phyloP scores from a whole-genome alignment of 495 filamentous ascomycete species.

The Podospora comata region DNA sequence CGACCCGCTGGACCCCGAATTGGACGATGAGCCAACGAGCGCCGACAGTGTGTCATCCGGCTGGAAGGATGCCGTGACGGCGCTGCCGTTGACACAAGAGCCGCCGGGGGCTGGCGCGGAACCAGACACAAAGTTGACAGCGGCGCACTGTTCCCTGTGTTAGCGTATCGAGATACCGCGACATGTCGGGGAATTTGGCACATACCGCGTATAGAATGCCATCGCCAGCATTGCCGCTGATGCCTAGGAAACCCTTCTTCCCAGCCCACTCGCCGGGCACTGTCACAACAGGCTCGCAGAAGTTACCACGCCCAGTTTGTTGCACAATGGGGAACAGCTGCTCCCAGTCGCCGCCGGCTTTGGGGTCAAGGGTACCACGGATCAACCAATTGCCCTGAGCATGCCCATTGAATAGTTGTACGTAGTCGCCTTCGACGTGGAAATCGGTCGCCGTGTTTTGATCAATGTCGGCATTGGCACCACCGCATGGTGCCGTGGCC shows the following conservation, averaged over 20 bases:
- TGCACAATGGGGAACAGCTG: constrained; percentile 44
- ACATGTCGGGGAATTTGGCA: neutral
- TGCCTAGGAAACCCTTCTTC: constrained; percentile 46
- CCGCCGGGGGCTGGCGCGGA: constrained; percentile 16
- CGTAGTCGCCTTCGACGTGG: constrained; percentile 49
- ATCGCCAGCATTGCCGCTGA: constrained; percentile 44
- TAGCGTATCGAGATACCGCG: constrained; percentile 4
- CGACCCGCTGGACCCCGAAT: constrained; percentile 4
- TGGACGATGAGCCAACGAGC: constrained; percentile 23
- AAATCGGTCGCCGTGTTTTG: constrained; percentile 42
- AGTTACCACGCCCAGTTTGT: constrained; percentile 46
- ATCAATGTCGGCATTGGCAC: constrained; percentile 39
- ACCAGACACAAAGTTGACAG: constrained; percentile 51
- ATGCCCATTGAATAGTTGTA: constrained; percentile 42
- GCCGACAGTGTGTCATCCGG: constrained; percentile 35
- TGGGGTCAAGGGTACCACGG: constrained; percentile 47
- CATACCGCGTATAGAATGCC: constrained; percentile 52
- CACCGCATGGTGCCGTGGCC: constrained; percentile 45
- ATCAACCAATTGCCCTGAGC: constrained; percentile 48
- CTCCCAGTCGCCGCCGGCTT: constrained; percentile 46
- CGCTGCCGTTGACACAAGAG: constrained; percentile 44
- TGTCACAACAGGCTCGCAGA: constrained; percentile 41
- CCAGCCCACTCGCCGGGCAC: constrained; percentile 45
- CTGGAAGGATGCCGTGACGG: constrained; percentile 35
- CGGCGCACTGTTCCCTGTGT: constrained; percentile 41